Percentiles rank a stretch among this genome's conserved stretches.
Conservation (phyloP, 345 rosid species). For the Lumnitzera racemosa region DNA sequence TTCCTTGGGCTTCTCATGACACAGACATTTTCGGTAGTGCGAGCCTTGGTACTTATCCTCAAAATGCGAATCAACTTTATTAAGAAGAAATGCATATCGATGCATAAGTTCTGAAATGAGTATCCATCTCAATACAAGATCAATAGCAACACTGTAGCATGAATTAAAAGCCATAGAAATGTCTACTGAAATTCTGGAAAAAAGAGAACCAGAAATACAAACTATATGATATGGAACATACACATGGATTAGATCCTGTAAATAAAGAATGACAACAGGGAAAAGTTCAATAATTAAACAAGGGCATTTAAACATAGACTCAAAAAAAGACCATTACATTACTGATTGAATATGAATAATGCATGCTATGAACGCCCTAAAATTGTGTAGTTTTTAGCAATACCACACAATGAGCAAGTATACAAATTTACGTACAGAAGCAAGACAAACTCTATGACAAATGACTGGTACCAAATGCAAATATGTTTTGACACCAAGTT, state of each 20-base stretch:
- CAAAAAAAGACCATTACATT: constrained; percentile 8
- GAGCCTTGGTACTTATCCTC: too few relatives aligned
- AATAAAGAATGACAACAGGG: background rate
- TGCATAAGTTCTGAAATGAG: too few relatives aligned
- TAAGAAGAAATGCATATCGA: too few relatives aligned
- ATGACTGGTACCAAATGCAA: constrained; percentile 23
- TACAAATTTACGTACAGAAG: constrained; percentile 22
- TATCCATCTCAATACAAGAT: too few relatives aligned
- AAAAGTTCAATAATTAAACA: background rate
- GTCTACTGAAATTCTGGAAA: too few relatives aligned
- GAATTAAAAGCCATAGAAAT: too few relatives aligned
- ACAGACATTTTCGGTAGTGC: too few relatives aligned
- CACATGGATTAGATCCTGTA: background rate
- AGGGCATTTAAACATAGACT: constrained; percentile 1
- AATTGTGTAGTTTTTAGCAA: constrained; percentile 19
- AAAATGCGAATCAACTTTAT: too few relatives aligned
- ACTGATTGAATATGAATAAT: constrained; percentile 15
- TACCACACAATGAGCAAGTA: constrained; percentile 22
- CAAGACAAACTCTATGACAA: constrained; percentile 21
- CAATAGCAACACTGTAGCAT: too few relatives aligned
- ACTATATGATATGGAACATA: background rate
- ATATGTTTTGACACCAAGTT: constrained; percentile 12
- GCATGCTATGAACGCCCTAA: constrained; percentile 29
- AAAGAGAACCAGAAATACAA: too few relatives aligned
- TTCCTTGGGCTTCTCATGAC: too few relatives aligned